Evolutionary conservation across 306 rosid species (phyloP), one percentile per base, ranked within the genome.

Genomic region (Corylus avellana): DNA sequence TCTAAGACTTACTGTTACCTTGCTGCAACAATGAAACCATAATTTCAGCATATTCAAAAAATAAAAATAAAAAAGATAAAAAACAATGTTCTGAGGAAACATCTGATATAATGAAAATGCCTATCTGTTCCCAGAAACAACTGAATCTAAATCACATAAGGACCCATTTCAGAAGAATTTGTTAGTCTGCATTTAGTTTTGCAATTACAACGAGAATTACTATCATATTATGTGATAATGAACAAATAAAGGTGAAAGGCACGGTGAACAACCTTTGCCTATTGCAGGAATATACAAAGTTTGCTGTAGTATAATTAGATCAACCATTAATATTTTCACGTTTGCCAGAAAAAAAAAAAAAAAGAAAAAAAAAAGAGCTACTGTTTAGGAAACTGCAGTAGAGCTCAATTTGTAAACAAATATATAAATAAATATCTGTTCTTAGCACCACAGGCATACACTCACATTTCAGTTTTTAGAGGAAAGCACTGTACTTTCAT

Each of bases 1-100:
- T 81, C 94, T 87, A 75, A 95, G 97, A 79, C 91, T 86, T 47
- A 95, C 92, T 12, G 97, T 88, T 75, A 95, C 88, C 90, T 93
- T 91, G 86, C 98, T 95, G 97, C 88, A 88, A 74, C 88, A 75
- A 50, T 48, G 84, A 78, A 86, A 16, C 8, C 63, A 55, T 63
- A 44, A 37, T 84, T 67, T 91, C 59, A 88, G 84, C 66, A 22
- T 74, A 70, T 14, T 64, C 14, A 59, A 59, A 59, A 59, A 59
- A 58, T 22, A 25, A 58, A 39, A 67, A 37, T 39, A 35, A 2
- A 58, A 8, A 58, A 6, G 25, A 59, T 3, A 59, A 10, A 4
- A 62, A 62, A 62, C 37, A 62, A 62, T 62, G 7, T 16, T 35
- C 22, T 18, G 27, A 9, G 32, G 51, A 18, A 16, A 48, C 72